Percentiles rank a stretch among this genome's conserved stretches.
These are phyloP conservation scores for Fraxinus xanthoxyloides DNA, from an alignment of 305 asterid genomes.

Conservation along the genomic window DNA sequence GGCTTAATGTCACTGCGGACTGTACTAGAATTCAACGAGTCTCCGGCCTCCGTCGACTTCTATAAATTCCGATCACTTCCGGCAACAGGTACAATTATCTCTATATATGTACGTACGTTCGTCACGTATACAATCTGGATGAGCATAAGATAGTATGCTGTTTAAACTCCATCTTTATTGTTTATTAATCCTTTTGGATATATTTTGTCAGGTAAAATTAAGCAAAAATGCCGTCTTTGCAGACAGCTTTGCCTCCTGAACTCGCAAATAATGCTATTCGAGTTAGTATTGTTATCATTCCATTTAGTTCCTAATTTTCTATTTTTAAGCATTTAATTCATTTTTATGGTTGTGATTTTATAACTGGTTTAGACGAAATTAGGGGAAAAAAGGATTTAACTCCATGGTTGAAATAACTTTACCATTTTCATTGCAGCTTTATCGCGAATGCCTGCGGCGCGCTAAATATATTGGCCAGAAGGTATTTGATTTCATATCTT, in stretches of 20 bases:
- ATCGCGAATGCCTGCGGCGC: background rate
- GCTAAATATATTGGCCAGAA: background rate
- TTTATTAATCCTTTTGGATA: background rate
- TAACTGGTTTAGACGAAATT: background rate
- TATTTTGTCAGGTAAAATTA: background rate
- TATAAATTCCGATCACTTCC: background rate
- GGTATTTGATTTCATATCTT: background rate
- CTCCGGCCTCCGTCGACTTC: background rate
- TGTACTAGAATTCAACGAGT: too few relatives aligned
- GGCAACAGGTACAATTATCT: background rate
- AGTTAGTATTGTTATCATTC: conserved; percentile 37
- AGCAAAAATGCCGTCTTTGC: conserved; percentile 72
- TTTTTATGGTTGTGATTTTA: conserved; percentile 11
- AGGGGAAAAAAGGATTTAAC: background rate
- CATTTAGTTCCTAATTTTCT: background rate
- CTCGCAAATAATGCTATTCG: conserved; percentile 76
- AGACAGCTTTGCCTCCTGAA: conserved; percentile 85
- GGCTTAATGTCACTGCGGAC: too few relatives aligned
- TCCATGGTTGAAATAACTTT: background rate
- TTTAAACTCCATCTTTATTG: background rate
- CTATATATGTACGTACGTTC: background rate
- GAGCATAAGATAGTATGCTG: background rate
- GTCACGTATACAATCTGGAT: background rate
- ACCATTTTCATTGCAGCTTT: background rate
- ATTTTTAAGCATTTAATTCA: background rate